phyloP scores from a whole-genome alignment of 225 moss, liverwort and hornwort species.

The Pleurozium schreberi region DNA sequence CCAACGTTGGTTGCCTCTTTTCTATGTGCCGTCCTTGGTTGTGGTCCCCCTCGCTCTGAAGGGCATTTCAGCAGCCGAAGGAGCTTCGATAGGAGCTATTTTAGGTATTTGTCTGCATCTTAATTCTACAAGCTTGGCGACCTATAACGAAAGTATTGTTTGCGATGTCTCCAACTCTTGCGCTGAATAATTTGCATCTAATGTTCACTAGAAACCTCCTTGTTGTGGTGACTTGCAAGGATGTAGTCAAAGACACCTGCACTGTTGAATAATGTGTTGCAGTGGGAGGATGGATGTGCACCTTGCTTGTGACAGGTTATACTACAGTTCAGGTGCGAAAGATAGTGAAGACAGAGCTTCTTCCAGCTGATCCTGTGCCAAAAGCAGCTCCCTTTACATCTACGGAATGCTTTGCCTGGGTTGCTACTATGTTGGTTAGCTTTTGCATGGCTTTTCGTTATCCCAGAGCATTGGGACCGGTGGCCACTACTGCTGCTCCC shows the following conservation, averaged over 20 bases:
- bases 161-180: neutral
- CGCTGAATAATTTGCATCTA: neutral
- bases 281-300: constrained; percentile 61
- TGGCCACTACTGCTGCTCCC: constrained; percentile 54
- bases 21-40: constrained; percentile 95
- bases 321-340: constrained; percentile 67
- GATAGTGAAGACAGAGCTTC: constrained; percentile 74
- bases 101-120: constrained; percentile 24
- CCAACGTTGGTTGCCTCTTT: constrained; percentile 95
- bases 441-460: constrained; percentile 55
- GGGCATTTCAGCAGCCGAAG: constrained; percentile 67
- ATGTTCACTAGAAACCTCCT: neutral
- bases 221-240: neutral
- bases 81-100: constrained; percentile 60
- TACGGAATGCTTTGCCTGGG: constrained; percentile 46
- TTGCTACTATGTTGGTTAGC: constrained; percentile 22
- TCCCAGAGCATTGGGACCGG: constrained; percentile 71
- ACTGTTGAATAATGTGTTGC: constrained; percentile 18
- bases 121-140: neutral
- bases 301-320: constrained; percentile 76
- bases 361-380: constrained; percentile 59
- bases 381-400: constrained; percentile 70
- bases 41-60: constrained; percentile 76
- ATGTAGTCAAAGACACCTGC: neutral
- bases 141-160: neutral